Conservation (phyloP, 352 stramenopile genomes). For the Peronospora farinosa region DNA sequence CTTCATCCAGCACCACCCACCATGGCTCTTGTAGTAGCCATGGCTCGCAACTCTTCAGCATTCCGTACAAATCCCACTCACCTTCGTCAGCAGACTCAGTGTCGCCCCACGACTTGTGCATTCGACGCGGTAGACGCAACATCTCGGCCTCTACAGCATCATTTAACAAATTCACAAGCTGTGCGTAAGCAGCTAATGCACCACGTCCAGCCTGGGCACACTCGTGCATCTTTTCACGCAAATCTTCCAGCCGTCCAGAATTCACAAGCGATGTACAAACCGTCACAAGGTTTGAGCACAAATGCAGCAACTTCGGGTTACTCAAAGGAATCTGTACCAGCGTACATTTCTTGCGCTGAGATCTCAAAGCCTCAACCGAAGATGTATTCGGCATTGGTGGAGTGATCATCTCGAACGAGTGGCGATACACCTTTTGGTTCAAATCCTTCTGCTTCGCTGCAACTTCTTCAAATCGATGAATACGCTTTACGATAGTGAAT, state of each 20-base stretch:
- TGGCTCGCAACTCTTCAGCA: constrained; percentile 52
- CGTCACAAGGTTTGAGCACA: constrained; percentile 53
- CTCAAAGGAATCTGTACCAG: constrained; percentile 53
- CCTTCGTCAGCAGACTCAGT: constrained; percentile 35
- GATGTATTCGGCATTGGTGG: constrained; percentile 21
- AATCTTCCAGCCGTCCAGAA: constrained; percentile 35
- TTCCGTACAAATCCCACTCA: constrained; percentile 49
- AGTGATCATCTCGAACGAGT: constrained; percentile 62
- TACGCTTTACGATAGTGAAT: constrained; percentile 52
- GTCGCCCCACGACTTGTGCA: constrained; percentile 36
- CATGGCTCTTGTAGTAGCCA: constrained; percentile 50
- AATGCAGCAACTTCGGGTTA: constrained; percentile 48
- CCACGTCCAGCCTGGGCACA: constrained; percentile 37
- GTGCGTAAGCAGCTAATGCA: constrained; percentile 37
- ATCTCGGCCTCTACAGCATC: constrained; percentile 43
- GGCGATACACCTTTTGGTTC: constrained; percentile 36
- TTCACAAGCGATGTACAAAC: constrained; percentile 37
- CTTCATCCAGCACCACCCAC: constrained; percentile 44
- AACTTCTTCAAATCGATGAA: constrained; percentile 55
- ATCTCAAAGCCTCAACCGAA: constrained; percentile 7
- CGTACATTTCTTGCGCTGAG: constrained; percentile 27
- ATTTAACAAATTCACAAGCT: constrained; percentile 42
- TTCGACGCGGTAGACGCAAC: constrained; percentile 32
- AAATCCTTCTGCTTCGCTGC: constrained; percentile 30
- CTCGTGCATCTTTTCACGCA: constrained; percentile 43